phyloP scores from a whole-genome alignment of 495 filamentous ascomycete genomes.

The Tuber borchii region DNA sequence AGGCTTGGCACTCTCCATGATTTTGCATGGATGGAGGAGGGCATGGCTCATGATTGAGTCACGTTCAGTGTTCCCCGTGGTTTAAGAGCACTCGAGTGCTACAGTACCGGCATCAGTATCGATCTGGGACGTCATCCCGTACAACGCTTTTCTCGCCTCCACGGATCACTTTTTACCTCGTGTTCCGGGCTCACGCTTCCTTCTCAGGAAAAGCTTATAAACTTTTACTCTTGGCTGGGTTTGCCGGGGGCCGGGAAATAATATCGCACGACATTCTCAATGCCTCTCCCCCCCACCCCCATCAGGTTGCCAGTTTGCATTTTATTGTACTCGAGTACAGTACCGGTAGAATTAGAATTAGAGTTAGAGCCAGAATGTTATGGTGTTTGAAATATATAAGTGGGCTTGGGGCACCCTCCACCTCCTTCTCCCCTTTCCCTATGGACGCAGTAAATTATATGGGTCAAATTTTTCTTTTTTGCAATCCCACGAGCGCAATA shows the following conservation, averaged over 20 bases:
- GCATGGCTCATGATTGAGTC: background rate
- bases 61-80: background rate
- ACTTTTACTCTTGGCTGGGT: background rate
- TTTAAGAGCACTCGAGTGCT: background rate
- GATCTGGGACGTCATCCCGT: constrained; percentile 32
- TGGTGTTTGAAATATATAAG: background rate
- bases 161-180: constrained; percentile 28
- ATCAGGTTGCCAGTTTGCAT: background rate
- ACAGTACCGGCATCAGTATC: background rate
- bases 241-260: background rate
- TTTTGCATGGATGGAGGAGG: background rate
- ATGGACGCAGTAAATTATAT: background rate
- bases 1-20: background rate
- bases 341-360: background rate
- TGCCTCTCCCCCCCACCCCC: background rate
- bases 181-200: constrained; percentile 24
- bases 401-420: background rate
- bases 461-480: background rate
- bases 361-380: background rate
- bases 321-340: background rate
- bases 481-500: background rate
- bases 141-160: constrained; percentile 8
- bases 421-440: background rate
- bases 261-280: background rate
- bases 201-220: constrained; percentile 18